A percentile compares a stretch with the other conserved stretches of the same genome.
Evolutionary conservation across 176 grass and related monocot genomes (phyloP).

Genomic region (Oryza punctata): DNA sequence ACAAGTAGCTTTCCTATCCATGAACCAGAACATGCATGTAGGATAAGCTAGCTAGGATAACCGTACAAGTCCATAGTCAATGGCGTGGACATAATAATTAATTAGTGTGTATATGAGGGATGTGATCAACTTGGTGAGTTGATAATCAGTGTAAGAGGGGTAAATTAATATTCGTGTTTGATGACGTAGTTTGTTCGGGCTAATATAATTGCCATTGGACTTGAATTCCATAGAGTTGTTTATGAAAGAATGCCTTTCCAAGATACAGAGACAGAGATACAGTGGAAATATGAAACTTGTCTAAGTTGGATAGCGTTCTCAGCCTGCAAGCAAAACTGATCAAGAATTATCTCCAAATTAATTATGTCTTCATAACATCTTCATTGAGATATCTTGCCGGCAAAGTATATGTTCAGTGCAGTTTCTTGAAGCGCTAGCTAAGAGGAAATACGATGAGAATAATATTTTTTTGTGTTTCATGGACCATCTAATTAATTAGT

Average conservation of each 20-base stretch:
- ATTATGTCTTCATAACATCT: not conserved
- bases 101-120: not conserved
- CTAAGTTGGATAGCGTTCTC: not conserved
- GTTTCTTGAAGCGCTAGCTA: not conserved
- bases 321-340: not conserved
- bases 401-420: not conserved
- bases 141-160: not conserved
- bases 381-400: conserved; percentile 27
- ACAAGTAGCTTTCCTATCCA: not conserved
- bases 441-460: no score
- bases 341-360: not conserved
- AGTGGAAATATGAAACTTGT: not conserved
- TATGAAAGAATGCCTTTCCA: not conserved
- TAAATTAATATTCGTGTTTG: not conserved
- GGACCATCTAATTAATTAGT: no score
- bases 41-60: not conserved
- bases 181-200: not conserved
- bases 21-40: not conserved
- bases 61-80: not conserved
- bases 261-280: not conserved
- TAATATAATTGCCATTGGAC: not conserved
- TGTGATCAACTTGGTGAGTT: conserved; percentile 1
- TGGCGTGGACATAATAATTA: not conserved
- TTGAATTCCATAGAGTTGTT: not conserved
- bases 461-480: no score